Evolutionary conservation across 2,329 filamentous ascomycete genomes (phyloP).

Genomic region (Penicillium corylophilum): DNA sequence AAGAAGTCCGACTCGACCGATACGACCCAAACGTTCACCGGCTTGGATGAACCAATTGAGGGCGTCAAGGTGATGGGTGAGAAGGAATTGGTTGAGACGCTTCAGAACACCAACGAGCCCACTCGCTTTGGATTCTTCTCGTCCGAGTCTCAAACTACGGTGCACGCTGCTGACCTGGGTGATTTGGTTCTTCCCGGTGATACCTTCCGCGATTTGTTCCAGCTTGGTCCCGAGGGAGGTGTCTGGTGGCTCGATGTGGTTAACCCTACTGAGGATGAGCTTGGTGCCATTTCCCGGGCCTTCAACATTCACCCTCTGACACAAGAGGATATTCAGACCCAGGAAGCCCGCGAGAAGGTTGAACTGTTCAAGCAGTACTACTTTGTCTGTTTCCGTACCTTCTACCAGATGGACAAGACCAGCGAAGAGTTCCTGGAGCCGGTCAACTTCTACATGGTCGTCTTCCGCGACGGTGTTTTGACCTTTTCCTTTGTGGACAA

Average conservation of each 20-base stretch:
- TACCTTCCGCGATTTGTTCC: conserved; percentile 83
- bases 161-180: conserved; percentile 84
- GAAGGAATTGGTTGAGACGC: conserved; percentile 33
- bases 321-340: conserved; percentile 91
- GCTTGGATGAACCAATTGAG: conserved; percentile 24
- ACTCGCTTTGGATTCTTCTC: conserved; percentile 97
- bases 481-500: conserved; percentile 93
- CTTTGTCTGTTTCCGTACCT: conserved; percentile 95
- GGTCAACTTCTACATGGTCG: conserved; percentile 94
- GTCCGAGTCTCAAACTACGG: conserved; percentile 87
- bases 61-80: conserved; percentile 38
- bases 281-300: conserved; percentile 83
- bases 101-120: conserved; percentile 55
- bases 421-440: conserved; percentile 85
- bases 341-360: conserved; percentile 96
- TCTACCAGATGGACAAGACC: conserved; percentile 76
- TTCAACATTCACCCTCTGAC: conserved; percentile 96
- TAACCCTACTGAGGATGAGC: conserved; percentile 83
- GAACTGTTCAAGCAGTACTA: conserved; percentile 98
- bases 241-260: conserved; percentile 99
- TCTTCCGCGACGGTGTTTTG: conserved; percentile 90
- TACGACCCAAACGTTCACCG: conserved; percentile 24
- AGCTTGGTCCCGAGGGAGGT: conserved; percentile 66
- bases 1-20: conserved; percentile 33
- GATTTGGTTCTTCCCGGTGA: conserved; percentile 88